These are phyloP conservation scores for Akanthomyces lecanii DNA, from an alignment of 2,329 filamentous ascomycete species.

Conservation along the genomic window DNA sequence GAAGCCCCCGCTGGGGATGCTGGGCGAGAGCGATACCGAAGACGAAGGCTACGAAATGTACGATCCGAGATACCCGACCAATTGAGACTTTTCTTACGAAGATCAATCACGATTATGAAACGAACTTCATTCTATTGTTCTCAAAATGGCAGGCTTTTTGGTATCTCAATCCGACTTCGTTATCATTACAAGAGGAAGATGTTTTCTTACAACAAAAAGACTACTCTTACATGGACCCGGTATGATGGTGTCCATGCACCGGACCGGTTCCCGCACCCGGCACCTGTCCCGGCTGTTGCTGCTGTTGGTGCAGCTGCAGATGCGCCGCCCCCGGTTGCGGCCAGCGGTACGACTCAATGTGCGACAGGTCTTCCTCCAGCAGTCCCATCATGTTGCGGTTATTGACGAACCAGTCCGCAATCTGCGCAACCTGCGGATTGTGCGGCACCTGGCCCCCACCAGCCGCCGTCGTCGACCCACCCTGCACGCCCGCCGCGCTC, in stretches of 20 bases:
- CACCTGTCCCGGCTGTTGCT: neutral
- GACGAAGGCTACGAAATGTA: slow-evolving; percentile 70
- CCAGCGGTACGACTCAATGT: slow-evolving; percentile 38
- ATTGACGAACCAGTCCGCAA: slow-evolving; percentile 64
- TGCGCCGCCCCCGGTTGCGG: slow-evolving; percentile 23
- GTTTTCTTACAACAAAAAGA: neutral
- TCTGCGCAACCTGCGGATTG: slow-evolving; percentile 38
- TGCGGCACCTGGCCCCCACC: slow-evolving; percentile 18
- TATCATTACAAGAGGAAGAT: slow-evolving; percentile 14
- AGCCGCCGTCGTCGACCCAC: slow-evolving; percentile 18
- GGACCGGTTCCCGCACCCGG: neutral
- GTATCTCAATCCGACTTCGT: slow-evolving; percentile 8
- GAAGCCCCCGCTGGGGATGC: slow-evolving; percentile 19
- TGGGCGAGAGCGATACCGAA: slow-evolving; percentile 60
- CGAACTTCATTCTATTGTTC: neutral
- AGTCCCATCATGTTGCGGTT: slow-evolving; percentile 62
- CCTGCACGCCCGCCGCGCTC: slow-evolving; percentile 10
- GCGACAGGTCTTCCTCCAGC: slow-evolving; percentile 56
- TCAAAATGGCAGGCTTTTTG: slow-evolving; percentile 1
- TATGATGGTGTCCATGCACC: slow-evolving; percentile 11
- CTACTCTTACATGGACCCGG: slow-evolving; percentile 6
- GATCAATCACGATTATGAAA: neutral
- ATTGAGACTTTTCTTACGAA: slow-evolving; percentile 37
- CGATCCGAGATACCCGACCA: slow-evolving; percentile 55
- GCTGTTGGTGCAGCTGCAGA: neutral